Conservation (phyloP, 2,329 filamentous ascomycete species). For the Colletotrichum sp. region DNA sequence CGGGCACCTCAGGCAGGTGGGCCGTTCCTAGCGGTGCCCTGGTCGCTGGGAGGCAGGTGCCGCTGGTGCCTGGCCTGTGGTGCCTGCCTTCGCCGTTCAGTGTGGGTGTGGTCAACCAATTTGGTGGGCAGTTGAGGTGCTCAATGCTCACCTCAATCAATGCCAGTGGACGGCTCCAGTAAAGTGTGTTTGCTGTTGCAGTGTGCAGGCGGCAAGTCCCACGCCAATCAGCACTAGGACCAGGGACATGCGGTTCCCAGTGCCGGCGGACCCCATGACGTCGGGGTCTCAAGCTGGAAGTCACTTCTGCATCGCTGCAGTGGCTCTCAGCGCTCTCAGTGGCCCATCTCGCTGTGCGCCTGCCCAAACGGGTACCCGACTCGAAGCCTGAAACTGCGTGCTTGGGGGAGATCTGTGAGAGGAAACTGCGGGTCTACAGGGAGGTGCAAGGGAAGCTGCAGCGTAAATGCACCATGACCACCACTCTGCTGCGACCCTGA, state of each 20-base stretch:
- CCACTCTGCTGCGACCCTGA: not conserved
- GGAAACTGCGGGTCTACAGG: not conserved
- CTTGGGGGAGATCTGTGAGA: not conserved
- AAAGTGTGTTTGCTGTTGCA: not conserved
- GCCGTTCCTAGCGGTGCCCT: not conserved
- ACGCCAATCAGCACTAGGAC: conserved; percentile 11
- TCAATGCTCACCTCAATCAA: not conserved
- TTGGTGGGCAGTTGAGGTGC: not conserved
- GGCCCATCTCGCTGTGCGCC: not conserved
- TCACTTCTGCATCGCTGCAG: not conserved
- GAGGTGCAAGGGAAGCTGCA: not conserved
- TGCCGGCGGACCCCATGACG: conserved; percentile 12
- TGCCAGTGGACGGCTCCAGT: not conserved
- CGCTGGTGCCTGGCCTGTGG: not conserved
- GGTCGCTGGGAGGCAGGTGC: not conserved
- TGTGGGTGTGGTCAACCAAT: not conserved
- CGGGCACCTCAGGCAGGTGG: not conserved
- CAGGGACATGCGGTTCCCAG: conserved; percentile 8
- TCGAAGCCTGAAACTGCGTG: not conserved
- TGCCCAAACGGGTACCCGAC: not conserved
- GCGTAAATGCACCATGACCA: not conserved
- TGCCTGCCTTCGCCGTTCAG: not conserved
- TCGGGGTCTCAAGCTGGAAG: not conserved
- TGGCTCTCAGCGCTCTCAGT: not conserved
- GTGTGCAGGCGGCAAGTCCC: conserved; percentile 1